Evolutionary conservation across 2,329 filamentous ascomycete genomes (phyloP).

Genomic region (Aspergillus ochraceus): DNA sequence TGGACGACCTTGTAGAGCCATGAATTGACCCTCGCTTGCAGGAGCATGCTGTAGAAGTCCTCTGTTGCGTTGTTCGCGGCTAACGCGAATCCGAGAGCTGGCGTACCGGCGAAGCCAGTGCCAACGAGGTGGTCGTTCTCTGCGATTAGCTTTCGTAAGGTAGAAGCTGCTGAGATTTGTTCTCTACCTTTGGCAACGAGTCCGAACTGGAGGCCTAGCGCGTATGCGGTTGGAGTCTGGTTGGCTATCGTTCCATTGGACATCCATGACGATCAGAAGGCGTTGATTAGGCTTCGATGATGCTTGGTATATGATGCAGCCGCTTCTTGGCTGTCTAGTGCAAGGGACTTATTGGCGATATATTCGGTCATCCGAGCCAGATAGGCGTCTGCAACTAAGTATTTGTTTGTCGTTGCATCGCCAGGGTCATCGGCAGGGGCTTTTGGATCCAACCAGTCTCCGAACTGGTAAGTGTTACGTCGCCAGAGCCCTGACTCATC

Average conservation of each 20-base stretch:
- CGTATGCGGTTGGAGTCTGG: constrained; percentile 31
- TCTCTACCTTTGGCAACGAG: constrained; percentile 14
- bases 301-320: constrained; percentile 14
- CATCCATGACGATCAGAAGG: constrained; percentile 30
- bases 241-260: constrained; percentile 25
- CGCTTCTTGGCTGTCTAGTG: constrained; percentile 12
- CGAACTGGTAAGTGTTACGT: constrained; percentile 26
- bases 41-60: constrained; percentile 11
- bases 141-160: background rate
- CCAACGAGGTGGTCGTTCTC: constrained; percentile 26
- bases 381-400: constrained; percentile 35
- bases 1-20: constrained; percentile 42
- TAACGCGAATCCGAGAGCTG: constrained; percentile 19
- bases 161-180: background rate
- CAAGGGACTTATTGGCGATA: constrained; percentile 25
- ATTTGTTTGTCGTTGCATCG: constrained; percentile 26
- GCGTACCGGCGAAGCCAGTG: constrained; percentile 32
- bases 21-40: constrained; percentile 9
- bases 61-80: constrained; percentile 17
- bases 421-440: constrained; percentile 33
- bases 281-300: constrained; percentile 11
- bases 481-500: constrained; percentile 12
- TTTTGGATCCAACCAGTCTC: constrained; percentile 41
- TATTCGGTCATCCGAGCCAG: constrained; percentile 32
- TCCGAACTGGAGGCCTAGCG: constrained; percentile 28